These are phyloP conservation scores for Meyerozyma elateridarum DNA, from an alignment of 1,139 yeast genomes.

Conservation along the genomic window DNA sequence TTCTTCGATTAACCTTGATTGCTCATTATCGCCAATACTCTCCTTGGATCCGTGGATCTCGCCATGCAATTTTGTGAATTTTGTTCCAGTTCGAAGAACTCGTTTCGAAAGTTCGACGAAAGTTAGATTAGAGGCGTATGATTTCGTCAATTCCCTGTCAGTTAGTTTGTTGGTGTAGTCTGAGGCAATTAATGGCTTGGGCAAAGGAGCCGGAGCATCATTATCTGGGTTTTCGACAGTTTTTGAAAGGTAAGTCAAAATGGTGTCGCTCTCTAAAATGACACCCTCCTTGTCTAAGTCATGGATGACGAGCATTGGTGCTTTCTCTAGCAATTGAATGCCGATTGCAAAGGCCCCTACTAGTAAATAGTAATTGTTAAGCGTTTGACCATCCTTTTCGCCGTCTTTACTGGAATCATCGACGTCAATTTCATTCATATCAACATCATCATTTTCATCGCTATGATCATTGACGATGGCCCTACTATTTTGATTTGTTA, in stretches of 20 bases:
- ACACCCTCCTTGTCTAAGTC: conserved; percentile 69
- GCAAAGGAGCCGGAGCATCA: conserved; percentile 2
- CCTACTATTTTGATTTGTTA: conserved; percentile 54
- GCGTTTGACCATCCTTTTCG: conserved; percentile 24
- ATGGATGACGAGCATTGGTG: conserved; percentile 40
- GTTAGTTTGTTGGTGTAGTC: conserved; percentile 21
- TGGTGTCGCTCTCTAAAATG: conserved; percentile 35
- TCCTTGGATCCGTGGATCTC: neutral
- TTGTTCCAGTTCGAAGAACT: neutral
- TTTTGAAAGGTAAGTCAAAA: conserved; percentile 12
- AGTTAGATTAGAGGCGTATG: conserved; percentile 14
- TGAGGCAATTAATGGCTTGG: conserved; percentile 5
- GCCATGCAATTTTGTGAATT: neutral
- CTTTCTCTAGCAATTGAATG: conserved; percentile 37
- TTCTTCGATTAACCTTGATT: conserved; percentile 10
- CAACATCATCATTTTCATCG: conserved; percentile 6
- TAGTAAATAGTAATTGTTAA: conserved; percentile 24
- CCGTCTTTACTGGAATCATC: neutral
- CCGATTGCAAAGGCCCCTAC: conserved; percentile 53
- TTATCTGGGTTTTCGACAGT: conserved; percentile 7
- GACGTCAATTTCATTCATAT: neutral
- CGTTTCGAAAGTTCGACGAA: neutral
- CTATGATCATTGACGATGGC: conserved; percentile 2
- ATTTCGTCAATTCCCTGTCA: conserved; percentile 33
- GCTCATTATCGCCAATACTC: neutral